Base-by-base conservation (phyloP, 1,139 yeast species). In the Hansenula sp. region DNA sequence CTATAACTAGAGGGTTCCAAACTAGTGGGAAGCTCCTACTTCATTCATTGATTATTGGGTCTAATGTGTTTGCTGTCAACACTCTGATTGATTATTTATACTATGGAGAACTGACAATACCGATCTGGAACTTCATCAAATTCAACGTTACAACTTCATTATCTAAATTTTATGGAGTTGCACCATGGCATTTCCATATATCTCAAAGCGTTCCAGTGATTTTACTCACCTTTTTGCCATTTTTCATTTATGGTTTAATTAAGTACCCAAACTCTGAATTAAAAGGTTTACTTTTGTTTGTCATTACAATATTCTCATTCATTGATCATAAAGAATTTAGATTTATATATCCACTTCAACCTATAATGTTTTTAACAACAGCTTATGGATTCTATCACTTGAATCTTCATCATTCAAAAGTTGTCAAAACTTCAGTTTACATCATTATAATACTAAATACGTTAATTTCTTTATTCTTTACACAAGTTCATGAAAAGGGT, bases 291-390 rank as follows among this genome's bases (percentile, higher is more conserved):
- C 43, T 61, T 12, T 39, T 66, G 49, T 39, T 69, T 3, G 79
- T 82, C 30, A 43, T 83, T 1, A 41, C 63, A 0, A 65, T 71
- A 1, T 88, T 84, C 51, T 85, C 96, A 0, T 43, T 67, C 3
- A 73, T 92, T 17, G 66, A 73, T 13, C 99, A 94, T 61, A 94
- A 94, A 59, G 99, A 94, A 57, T 84, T 88, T 52, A 71, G 98
- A 36, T 94, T 94, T 57, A 69, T 92, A n/a, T 86, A 82, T 53
- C 96, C 95, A 2, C 60, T 92, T 41, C 82, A 87, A 60, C 97
- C 98, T 2, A 55, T 89, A 2, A 64, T 88, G 42, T 67, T 83
- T 24, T 39, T 66, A 1, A 50, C 69, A 21, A 48, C 75, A 0
- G 60, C 77, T 1, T 50, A 56, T 39, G 73, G 72, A 0, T 37